Conservation (phyloP, 2,329 filamentous ascomycete genomes). For the Leptographium galeiforme region DNA sequence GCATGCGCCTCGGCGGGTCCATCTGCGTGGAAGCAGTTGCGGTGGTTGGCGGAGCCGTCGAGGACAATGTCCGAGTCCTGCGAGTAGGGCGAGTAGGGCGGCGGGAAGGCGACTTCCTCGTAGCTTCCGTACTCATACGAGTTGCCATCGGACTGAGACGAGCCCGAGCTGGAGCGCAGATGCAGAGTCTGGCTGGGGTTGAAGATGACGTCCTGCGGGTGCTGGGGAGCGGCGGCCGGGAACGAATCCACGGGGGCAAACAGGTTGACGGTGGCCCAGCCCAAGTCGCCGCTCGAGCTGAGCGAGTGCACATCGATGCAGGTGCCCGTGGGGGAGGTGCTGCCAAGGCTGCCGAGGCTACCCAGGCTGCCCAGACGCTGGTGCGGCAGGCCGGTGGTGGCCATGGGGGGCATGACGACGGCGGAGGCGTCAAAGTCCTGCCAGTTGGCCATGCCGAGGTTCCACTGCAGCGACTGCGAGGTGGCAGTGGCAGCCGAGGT, state of each 20-base stretch:
- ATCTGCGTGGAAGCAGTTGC: constrained; percentile 49
- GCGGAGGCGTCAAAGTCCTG: constrained; percentile 65
- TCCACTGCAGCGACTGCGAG: constrained; percentile 51
- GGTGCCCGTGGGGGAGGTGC: constrained; percentile 61
- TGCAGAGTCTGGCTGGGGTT: constrained; percentile 87
- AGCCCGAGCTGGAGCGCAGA: constrained; percentile 75
- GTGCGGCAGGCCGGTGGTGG: constrained; percentile 26
- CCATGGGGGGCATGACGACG: constrained; percentile 23
- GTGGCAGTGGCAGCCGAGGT: constrained; percentile 28
- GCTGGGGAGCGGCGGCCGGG: constrained; percentile 35
- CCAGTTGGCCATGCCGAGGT: constrained; percentile 56
- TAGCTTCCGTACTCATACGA: constrained; percentile 63
- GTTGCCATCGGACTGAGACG: constrained; percentile 59
- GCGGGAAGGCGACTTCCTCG: constrained; percentile 58
- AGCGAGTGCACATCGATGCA: constrained; percentile 80
- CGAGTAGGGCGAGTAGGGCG: constrained; percentile 62
- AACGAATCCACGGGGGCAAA: constrained; percentile 59
- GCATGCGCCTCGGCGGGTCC: constrained; percentile 14
- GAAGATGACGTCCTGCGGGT: constrained; percentile 55
- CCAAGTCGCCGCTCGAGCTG: constrained; percentile 54
- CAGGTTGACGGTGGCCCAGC: constrained; percentile 68
- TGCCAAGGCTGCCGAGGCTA: constrained; percentile 31
- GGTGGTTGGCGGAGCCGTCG: constrained; percentile 44
- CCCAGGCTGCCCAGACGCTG: constrained; percentile 9
- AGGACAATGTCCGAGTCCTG: constrained; percentile 65